Evolutionary conservation across 768 basidiomycete genomes (phyloP), one percentile per base, ranked within the genome.

Genomic region (Collybia sp.): DNA sequence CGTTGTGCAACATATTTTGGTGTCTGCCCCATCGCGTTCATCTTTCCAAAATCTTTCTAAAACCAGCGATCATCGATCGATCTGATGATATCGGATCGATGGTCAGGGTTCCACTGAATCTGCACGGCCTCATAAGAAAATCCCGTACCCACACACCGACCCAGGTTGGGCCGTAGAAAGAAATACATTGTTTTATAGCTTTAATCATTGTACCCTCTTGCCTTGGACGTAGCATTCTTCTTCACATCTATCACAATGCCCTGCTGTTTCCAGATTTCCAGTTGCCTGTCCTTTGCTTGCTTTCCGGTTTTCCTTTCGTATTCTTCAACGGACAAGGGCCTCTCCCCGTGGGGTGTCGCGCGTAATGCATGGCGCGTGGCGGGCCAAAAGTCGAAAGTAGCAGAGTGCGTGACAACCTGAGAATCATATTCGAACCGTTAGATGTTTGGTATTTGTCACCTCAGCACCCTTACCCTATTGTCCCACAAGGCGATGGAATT

Each of bases 401-500:
- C 89, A 15, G 82, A 79, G 55, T 93, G 91, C 12, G 76, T 86
- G 34, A 83, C 82, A 48, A 88, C 58, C 85, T 85, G 50, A n/a
- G 43, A n/a, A 42, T 38, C 19, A 5, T 11, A 17, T n/a, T n/a
- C n/a, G 16, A 34, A 32, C 31, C 38, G 35, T 25, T 15, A 38
- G 5, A 47, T 32, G 2, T 6, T 30, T 10, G 13, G 15, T 30
- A 40, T 35, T 31, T 13, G 6, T 6, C 17, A 17, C 17, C 10
- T 39, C 44, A n/a, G 44, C 34, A 12, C 59, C n/a, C 75, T 33
- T 51, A 86, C 85, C 62, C 88, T 73, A 63, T 91, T 91, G 57
- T 92, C 88, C 89, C 90, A 92, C 60, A 91, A 71, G n/a, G 87
- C 88, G 43, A 91, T 68, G 35, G 85, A 83, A 58, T 88, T 80